A percentile compares a stretch with the other conserved stretches of the same genome.
Conservation (phyloP, 1,284 basidiomycete species). For the Leccinum pachyderme region DNA sequence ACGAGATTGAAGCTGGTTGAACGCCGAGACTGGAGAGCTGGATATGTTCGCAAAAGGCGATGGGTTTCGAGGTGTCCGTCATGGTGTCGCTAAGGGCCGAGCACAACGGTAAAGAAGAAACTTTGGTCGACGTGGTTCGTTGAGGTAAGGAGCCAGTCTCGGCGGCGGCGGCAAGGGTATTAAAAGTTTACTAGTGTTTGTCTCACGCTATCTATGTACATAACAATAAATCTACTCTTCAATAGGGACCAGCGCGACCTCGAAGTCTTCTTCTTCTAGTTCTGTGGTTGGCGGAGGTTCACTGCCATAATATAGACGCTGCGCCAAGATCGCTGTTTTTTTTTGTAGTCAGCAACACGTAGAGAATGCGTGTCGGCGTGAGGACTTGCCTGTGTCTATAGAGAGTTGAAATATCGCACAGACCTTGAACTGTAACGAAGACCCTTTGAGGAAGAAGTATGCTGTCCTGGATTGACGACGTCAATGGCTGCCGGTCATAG, state of each 20-base stretch:
- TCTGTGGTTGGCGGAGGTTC: conserved; percentile 51
- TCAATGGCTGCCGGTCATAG: conserved; percentile 11
- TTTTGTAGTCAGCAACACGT: conserved; percentile 14
- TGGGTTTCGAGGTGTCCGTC: conserved; percentile 62
- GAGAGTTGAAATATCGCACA: conserved; percentile 81
- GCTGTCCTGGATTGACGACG: conserved; percentile 48
- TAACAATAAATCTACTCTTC: conserved; percentile 42
- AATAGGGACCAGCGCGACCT: conserved; percentile 62
- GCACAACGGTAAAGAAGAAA: conserved; percentile 16
- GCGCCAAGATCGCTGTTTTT: conserved; percentile 65
- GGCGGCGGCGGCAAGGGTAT: conserved; percentile 19
- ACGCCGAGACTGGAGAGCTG: conserved; percentile 96
- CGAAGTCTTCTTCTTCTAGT: conserved; percentile 64
- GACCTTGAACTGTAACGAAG: conserved; percentile 75
- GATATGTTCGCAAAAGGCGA: conserved; percentile 81
- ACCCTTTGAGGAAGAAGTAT: conserved; percentile 73
- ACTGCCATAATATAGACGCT: conserved; percentile 70
- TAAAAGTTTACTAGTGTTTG: conserved; percentile 34
- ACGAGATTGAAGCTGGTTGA: conserved; percentile 95
- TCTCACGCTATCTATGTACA: conserved; percentile 13
- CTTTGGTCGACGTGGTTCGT: conserved; percentile 23
- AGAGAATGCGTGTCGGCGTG: conserved; percentile 11
- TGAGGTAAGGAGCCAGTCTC: conserved; percentile 13
- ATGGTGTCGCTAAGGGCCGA: conserved; percentile 31
- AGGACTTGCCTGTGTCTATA: conserved; percentile 63